Conservation (phyloP, 2,329 filamentous ascomycete species). For the Whalleya microplaca region DNA sequence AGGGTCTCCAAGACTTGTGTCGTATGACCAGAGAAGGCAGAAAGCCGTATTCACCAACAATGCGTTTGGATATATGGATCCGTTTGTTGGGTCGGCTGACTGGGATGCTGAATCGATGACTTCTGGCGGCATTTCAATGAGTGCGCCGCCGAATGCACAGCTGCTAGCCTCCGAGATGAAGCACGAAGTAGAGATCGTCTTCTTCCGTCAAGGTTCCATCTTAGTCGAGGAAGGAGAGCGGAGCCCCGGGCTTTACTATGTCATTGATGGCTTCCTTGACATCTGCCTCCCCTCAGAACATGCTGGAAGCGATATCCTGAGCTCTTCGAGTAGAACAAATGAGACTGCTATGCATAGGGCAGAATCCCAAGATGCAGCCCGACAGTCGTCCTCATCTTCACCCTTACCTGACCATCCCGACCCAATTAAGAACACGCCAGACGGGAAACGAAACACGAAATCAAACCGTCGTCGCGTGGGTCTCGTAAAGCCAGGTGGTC, state of each 20-base stretch:
- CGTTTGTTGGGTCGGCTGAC: slow-evolving; percentile 76
- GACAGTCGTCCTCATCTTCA: slow-evolving; percentile 22
- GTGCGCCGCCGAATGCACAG: slow-evolving; percentile 66
- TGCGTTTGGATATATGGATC: slow-evolving; percentile 89
- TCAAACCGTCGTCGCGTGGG: slow-evolving; percentile 72
- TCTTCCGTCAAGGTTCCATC: slow-evolving; percentile 92
- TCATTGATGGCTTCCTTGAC: slow-evolving; percentile 95
- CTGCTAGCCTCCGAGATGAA: slow-evolving; percentile 77
- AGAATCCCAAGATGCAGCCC: slow-evolving; percentile 30
- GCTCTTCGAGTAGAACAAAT: slow-evolving; percentile 41
- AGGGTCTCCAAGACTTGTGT: slow-evolving; percentile 81
- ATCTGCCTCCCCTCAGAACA: slow-evolving; percentile 81
- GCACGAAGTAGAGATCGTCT: slow-evolving; percentile 95
- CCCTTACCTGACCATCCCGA: slow-evolving; percentile 34
- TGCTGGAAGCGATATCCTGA: slow-evolving; percentile 46
- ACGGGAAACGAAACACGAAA: slow-evolving; percentile 39
- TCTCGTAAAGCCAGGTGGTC: slow-evolving; percentile 89
- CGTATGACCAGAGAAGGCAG: slow-evolving; percentile 79
- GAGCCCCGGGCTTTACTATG: slow-evolving; percentile 96
- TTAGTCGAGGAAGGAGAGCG: slow-evolving; percentile 95
- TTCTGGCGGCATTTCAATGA: slow-evolving; percentile 67
- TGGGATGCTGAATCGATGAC: slow-evolving; percentile 86
- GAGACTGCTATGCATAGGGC: slow-evolving; percentile 41
- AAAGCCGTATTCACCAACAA: slow-evolving; percentile 80
- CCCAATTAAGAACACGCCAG: slow-evolving; percentile 44